Base-by-base conservation (phyloP, 495 filamentous ascomycete species). In the Hypoxylon lienhwacheense region DNA sequence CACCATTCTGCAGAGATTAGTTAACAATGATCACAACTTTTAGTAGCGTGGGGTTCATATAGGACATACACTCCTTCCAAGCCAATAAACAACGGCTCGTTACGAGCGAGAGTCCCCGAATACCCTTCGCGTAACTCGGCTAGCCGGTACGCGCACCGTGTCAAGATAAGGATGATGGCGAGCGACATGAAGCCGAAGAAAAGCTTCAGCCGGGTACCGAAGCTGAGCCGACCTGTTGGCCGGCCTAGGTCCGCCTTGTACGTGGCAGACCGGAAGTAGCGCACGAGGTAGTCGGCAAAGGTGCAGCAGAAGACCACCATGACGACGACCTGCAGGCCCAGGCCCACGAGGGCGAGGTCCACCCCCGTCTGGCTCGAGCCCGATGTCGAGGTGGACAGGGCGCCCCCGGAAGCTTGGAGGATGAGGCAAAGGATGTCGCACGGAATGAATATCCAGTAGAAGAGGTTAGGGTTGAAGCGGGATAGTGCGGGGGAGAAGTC, bases 381-480 rank as follows among this genome's bases (percentile, higher is more conserved):
- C 17, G 50, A 54, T 5, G 24, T 37, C 10, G 50, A 12, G 2
- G 50, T 54, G 0, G 50, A 40, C 24, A 54, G 2, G 2, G 32
- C 50, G 10, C 41, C 41, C 20, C 81, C 81, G 10, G 67, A 66
- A 1, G 73, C 76, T 59, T 84, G 81, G 1, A 83, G 66, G 12
- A 74, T 44, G 3, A 83, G 69, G 16, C 73, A 75, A 47, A 75
- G 17, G 39, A 81, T 37, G 47, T 83, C 80, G 65, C 70, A 78
- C 16, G 70, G 63, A 42, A 84, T 78, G 65, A 84, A 83, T 57
- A 79, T 70, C 48, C 69, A 67, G 25, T 76, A 73, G 66, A 81
- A 81, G 15, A 74, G 65, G n/a, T 71, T 71, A 7, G 81, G 73
- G 11, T 65, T 66, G 43, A 86, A 72, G 45, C 79, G 76, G 1